Percentiles rank a stretch among this genome's conserved stretches.
Conservation (phyloP, 2,329 filamentous ascomycete genomes). For the Cylindrodendrum hubeiense region DNA sequence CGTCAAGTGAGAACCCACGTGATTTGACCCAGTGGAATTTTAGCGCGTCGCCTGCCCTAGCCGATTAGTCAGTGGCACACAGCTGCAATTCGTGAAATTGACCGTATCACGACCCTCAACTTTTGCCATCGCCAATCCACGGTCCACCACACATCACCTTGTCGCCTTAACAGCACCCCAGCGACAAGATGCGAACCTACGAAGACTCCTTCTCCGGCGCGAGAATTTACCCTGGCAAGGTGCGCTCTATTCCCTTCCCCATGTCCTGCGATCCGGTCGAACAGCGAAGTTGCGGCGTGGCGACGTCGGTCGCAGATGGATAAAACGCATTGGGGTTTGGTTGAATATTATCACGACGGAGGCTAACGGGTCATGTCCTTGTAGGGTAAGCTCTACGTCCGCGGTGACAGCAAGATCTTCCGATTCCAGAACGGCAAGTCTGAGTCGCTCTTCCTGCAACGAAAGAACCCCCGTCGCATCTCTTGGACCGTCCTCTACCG, state of each 20-base stretch:
- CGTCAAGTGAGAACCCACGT: constrained; percentile 47
- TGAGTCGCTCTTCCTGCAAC: constrained; percentile 99
- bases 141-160: constrained; percentile 57
- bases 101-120: constrained; percentile 49
- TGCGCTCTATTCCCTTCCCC: constrained; percentile 54
- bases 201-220: constrained; percentile 75
- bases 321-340: constrained; percentile 31
- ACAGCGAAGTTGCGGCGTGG: constrained; percentile 31
- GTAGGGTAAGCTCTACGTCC: constrained; percentile 99
- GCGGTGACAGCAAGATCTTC: constrained; percentile 99
- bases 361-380: constrained; percentile 46
- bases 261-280: constrained; percentile 39
- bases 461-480: constrained; percentile 99
- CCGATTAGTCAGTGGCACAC: constrained; percentile 57
- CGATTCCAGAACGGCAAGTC: constrained; percentile 99
- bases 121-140: constrained; percentile 54
- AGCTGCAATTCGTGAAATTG: constrained; percentile 57
- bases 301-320: constrained; percentile 18
- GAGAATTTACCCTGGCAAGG: constrained; percentile 78
- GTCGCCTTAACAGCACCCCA: constrained; percentile 55
- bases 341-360: constrained; percentile 30
- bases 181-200: constrained; percentile 74
- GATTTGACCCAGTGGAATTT: constrained; percentile 37
- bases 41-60: constrained; percentile 52
- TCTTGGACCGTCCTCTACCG: constrained; percentile 98